Evolutionary conservation across 768 basidiomycete species (phyloP), one percentile per base, ranked within the genome.

Genomic region (Nidula microcarpa): DNA sequence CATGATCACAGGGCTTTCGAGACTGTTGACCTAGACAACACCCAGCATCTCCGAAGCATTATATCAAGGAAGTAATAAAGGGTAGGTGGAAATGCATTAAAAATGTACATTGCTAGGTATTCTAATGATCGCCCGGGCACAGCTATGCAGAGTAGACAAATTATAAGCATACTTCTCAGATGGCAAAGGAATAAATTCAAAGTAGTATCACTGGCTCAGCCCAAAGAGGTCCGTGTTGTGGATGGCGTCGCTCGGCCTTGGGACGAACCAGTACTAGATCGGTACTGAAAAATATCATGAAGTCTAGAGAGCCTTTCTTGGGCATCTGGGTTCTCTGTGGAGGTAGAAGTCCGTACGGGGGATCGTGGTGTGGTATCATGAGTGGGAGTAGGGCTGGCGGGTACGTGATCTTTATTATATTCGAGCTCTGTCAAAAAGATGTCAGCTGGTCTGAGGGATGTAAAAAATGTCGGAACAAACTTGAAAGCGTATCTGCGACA

Each of bases 261-360:
- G 34, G 75, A 75, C 16, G 76, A 77, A n/a, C 72, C 74, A 53
- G 81, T 81, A 64, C 89, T 90, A 23, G 86, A 81, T 51, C 89
- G 80, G 68, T 93, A 92, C 60, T 89, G 88, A 70, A 92, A 93
- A 57, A 92, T 76, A 62, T 89, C 83, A 64, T 92, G 91, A 50
- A 93, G 66, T 60, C 86, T 74, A 41, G 89, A 86, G 33, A 91
- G 65, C 61, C 84, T 85, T 51, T 90, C 86, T 59, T 87, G 83
- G 35, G 68, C 71, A 10, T 67, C 76, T 30, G 70, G 62, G 14
- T 60, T 66, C 18, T 77, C 76, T 6, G 47, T 17, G 10, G 50
- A 36, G 56, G 58, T 52, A 9, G 59, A 55, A 7, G 55, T 47
- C 43, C 65, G 60, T 6, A 60, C 53, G 9, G 67, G 66, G 4